Base-by-base conservation (phyloP, 208 protist species). In the Trypanosomatidae sp. region DNA sequence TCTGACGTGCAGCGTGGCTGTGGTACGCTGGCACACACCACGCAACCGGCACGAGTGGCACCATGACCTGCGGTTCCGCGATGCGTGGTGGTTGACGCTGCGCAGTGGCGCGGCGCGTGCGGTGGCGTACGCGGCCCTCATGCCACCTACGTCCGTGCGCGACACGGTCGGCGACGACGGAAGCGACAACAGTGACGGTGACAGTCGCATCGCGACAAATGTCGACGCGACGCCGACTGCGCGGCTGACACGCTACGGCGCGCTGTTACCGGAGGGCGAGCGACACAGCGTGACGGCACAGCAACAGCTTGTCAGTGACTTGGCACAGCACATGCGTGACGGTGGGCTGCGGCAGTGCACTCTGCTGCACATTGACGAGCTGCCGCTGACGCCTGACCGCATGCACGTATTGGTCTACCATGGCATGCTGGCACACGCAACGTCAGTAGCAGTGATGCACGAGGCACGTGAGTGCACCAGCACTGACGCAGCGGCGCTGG, bases 61-160 rank as follows among this genome's bases (percentile, higher is more conserved):
- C 5, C 13, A 62, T 6, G 82, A 87, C 33, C 52, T 85, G 35
- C 77, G 82, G 32, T 73, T 88, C 40, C 50, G 57, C 18, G 65
- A 61, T 2, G 61, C 69, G 33, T 88, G 76, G 71, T 91, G 82
- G 82, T 33, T 91, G 4, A 71, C 67, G 16, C 33, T 91, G 13
- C 70, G 65, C 40, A 27, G 61, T n/a, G 24, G 1, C 0, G 23
- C 47, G 5, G 39, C 47, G 2, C 8, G 23, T 6, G 21, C n/a
- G 1, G 3, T 10, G 0, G 21, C 13, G 20, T 8, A 16, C 1
- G 21, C 47, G 13, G 20, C 19, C 8, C 33, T 24, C 4, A 27
- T 35, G 11, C 32, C 33, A 35, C 22, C 22, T 6, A 26, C 25
- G 3, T 45, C 35, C 6, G 32, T 33, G 4, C 28, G n/a, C n/a